These are phyloP conservation scores for Geotrichum australiense DNA, from an alignment of 1,139 yeast species.

Conservation along the genomic window DNA sequence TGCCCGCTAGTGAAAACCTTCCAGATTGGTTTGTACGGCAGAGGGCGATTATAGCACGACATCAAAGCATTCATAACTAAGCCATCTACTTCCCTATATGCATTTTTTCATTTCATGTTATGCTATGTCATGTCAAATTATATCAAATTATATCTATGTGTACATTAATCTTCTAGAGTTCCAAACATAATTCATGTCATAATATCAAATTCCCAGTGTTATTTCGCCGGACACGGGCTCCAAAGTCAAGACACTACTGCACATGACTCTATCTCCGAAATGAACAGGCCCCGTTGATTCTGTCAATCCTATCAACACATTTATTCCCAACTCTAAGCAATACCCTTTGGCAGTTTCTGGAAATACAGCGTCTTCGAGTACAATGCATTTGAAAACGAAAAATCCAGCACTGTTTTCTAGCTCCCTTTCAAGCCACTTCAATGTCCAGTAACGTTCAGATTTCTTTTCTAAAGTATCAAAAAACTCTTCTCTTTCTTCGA, in stretches of 20 bases:
- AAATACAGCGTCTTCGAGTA: conserved; percentile 21
- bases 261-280: conserved; percentile 32
- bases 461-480: conserved; percentile 3
- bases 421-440: conserved; percentile 23
- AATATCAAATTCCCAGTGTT: conserved; percentile 28
- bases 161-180: conserved; percentile 1
- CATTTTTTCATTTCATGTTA: too few relatives aligned
- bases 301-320: conserved; percentile 22
- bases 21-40: conserved; percentile 65
- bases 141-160: too few relatives aligned
- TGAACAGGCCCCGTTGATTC: neutral
- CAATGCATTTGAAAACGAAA: conserved; percentile 26
- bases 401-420: conserved; percentile 19
- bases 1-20: conserved; percentile 53
- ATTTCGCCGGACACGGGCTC: conserved; percentile 30
- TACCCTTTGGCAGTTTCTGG: conserved; percentile 27
- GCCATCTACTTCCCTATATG: too few relatives aligned
- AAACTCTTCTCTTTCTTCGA: conserved; percentile 1
- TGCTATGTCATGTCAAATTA: too few relatives aligned
- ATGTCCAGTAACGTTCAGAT: conserved; percentile 20
- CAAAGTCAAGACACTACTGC: conserved; percentile 31
- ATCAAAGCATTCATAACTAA: too few relatives aligned
- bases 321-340: conserved; percentile 27
- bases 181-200: too few relatives aligned
- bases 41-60: too few relatives aligned